Conservation (phyloP, 2,329 filamentous ascomycete species). For the Aspergillus sp. region DNA sequence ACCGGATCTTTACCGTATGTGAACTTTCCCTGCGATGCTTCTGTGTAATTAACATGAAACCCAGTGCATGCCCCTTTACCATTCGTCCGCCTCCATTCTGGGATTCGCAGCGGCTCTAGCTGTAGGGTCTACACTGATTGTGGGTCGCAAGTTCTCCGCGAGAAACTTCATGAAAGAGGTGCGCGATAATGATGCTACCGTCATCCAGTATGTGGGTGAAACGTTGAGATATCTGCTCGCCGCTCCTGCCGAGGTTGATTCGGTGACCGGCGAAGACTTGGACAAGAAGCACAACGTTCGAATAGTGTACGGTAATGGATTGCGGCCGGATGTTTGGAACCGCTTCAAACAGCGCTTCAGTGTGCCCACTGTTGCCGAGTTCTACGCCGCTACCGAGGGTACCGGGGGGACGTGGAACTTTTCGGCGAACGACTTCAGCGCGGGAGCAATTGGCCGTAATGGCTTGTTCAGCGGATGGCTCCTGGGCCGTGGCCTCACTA, state of each 20-base stretch:
- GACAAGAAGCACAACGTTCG: constrained; percentile 74
- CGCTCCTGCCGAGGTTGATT: constrained; percentile 61
- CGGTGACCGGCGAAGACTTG: constrained; percentile 63
- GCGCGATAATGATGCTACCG: constrained; percentile 67
- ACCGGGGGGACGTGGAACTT: constrained; percentile 70
- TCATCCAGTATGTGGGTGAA: constrained; percentile 86
- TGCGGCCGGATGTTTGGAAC: constrained; percentile 84
- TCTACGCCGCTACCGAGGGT: constrained; percentile 78
- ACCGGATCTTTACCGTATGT: constrained; percentile 73
- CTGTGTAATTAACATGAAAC: constrained; percentile 7
- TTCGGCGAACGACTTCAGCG: constrained; percentile 68
- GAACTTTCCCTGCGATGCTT: neutral
- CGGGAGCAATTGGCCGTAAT: constrained; percentile 75
- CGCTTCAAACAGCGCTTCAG: constrained; percentile 78
- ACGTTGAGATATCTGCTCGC: constrained; percentile 79
- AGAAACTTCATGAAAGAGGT: constrained; percentile 75
- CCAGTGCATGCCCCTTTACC: constrained; percentile 85
- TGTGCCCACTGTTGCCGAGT: constrained; percentile 71
- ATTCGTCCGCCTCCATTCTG: constrained; percentile 73
- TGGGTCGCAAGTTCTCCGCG: constrained; percentile 77
- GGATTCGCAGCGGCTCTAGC: constrained; percentile 64
- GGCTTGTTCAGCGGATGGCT: constrained; percentile 62
- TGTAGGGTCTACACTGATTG: constrained; percentile 64
- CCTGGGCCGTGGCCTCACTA: constrained; percentile 51
- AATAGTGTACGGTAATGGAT: constrained; percentile 77